Base-by-base conservation (phyloP, 768 basidiomycete species). In the Pilatotrama ljubarskyi region DNA sequence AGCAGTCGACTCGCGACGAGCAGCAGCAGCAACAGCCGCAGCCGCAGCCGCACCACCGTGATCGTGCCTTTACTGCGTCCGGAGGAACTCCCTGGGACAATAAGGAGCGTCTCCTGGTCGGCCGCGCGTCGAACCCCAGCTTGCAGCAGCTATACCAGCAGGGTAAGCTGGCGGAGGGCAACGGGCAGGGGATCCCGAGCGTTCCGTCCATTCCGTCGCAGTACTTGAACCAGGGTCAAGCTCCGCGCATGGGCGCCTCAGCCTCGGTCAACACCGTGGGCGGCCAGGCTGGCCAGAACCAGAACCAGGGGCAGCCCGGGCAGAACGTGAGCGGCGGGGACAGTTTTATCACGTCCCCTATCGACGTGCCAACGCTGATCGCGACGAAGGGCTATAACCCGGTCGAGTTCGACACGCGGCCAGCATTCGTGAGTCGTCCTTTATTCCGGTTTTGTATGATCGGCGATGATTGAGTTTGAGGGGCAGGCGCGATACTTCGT, bases 361-460 rank as follows among this genome's bases (percentile, higher is more conserved):
- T 95, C 63, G 95, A 96, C 70, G 85, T 96, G 22, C 90, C 90
- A 17, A 81, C 87, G n/a, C 78, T 97, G 58, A 87, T 94, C 65
- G 85, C 90, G 3, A 80, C 82, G 41, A 96, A 96, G 74, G 94
- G 94, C 17, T 97, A 97, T 72, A 97, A 97, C 65, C 95, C 95
- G 11, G 74, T 82, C 15, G 84, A 82, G 52, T 96, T 97, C 68
- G 93, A 97, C 67, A 84, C 82, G 50, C 80, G 87, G 51, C 95
- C 95, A 10, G 70, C 81, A 48, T 91, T 87, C 73, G 93, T 91
- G 62, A 64, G 89, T 80, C 55, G 89, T 80, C 55, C 4, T 51
- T 38, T 22, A 5, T 49, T 55, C 53, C 36, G 24, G 41, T 36
- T n/a, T 7, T 47, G 38, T 54, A 14, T 55, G 17, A 49, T 43